phyloP scores from a whole-genome alignment of 306 rosid species.

The Sindora glabra region DNA sequence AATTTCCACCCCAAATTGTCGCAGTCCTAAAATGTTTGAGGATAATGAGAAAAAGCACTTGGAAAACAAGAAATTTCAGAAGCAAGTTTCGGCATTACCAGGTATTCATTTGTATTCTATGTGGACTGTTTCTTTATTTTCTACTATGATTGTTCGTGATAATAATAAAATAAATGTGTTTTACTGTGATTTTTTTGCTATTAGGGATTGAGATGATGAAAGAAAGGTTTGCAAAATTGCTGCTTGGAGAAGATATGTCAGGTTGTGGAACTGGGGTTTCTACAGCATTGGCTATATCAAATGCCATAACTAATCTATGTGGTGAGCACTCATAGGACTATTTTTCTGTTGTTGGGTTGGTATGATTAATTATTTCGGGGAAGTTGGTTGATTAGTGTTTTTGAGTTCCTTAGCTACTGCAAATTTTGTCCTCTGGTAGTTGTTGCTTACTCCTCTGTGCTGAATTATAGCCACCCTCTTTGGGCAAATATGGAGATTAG shows the following conservation, averaged over 20 bases:
- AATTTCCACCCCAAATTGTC: conserved; percentile 29
- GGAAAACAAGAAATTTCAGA: conserved; percentile 41
- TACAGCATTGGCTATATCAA: conserved; percentile 82
- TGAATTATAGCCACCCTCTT: conserved; percentile 53
- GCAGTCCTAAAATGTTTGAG: conserved; percentile 19
- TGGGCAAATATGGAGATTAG: conserved; percentile 55
- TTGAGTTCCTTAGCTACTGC: neutral
- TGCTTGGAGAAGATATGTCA: conserved; percentile 98
- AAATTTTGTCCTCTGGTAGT: neutral
- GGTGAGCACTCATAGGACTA: conserved; percentile 32
- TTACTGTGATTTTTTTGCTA: conserved; percentile 28
- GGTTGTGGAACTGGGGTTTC: conserved; percentile 92
- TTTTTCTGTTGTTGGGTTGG: neutral
- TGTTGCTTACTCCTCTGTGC: neutral
- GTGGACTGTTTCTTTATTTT: neutral
- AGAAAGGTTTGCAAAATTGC: conserved; percentile 83
- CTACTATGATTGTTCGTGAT: neutral
- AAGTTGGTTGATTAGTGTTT: neutral
- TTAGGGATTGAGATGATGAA: conserved; percentile 82
- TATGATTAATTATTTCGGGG: neutral
- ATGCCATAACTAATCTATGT: conserved; percentile 85
- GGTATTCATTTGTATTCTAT: conserved; percentile 40
- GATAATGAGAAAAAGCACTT: conserved; percentile 27
- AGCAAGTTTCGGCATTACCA: conserved; percentile 42
- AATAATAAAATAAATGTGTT: neutral